Conservation (phyloP, 768 basidiomycete genomes). For the Cystobasidium ongulense region DNA sequence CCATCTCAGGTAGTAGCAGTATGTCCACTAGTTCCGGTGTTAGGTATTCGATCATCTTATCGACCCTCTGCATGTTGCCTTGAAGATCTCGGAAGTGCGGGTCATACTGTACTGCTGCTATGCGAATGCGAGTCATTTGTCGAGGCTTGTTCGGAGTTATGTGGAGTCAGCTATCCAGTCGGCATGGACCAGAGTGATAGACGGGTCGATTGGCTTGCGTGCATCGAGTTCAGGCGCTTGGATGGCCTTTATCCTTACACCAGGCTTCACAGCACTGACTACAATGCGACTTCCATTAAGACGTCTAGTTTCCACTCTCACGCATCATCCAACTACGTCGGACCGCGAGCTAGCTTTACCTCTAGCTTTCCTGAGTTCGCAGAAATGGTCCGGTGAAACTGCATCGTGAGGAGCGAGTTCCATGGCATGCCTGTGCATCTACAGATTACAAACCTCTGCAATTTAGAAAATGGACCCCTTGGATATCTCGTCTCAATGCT, state of each 20-base stretch:
- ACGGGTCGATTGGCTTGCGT: not conserved
- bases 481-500: constrained; percentile 12
- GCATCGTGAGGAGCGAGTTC: constrained; percentile 19
- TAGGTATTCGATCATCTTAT: constrained; percentile 1
- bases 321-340: constrained; percentile 12
- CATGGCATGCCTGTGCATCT: no score
- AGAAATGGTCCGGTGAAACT: constrained; percentile 2
- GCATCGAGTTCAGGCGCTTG: not conserved
- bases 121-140: not conserved
- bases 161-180: no score
- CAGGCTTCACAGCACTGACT: not conserved
- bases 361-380: constrained; percentile 13
- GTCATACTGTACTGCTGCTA: constrained; percentile 25
- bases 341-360: constrained; percentile 18
- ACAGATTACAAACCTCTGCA: not conserved
- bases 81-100: not conserved
- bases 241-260: not conserved
- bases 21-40: constrained; percentile 29
- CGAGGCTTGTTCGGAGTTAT: no score
- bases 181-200: no score
- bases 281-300: not conserved
- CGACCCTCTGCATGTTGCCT: not conserved
- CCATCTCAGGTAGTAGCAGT: constrained; percentile 40
- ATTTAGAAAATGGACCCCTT: constrained; percentile 21
- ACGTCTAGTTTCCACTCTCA: not conserved